These are phyloP conservation scores for Ganoderma lingzhi DNA, from an alignment of 1,284 basidiomycete genomes.

Conservation along the genomic window DNA sequence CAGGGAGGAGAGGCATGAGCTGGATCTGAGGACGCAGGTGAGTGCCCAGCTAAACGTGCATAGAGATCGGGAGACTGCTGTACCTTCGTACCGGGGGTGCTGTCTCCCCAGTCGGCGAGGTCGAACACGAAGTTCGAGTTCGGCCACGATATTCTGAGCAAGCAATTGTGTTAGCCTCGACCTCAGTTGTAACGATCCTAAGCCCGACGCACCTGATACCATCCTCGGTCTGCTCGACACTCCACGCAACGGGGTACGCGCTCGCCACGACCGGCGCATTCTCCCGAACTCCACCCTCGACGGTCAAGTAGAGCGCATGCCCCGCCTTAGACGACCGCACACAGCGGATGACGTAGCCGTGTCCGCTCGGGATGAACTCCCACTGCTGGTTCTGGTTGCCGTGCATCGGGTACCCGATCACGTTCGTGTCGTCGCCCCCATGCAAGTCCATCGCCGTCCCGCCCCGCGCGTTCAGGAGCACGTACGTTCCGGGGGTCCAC, in stretches of 20 bases:
- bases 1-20: slow-evolving; percentile 28
- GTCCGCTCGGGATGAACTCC: slow-evolving; percentile 50
- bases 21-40: slow-evolving; percentile 27
- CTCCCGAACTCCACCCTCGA: slow-evolving; percentile 46
- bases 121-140: slow-evolving; percentile 36
- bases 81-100: slow-evolving; percentile 35
- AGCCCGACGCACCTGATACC: slow-evolving; percentile 31
- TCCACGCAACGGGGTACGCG: slow-evolving; percentile 43
- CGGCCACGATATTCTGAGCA: slow-evolving; percentile 37
- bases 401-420: slow-evolving; percentile 58
- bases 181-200: neutral
- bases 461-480: slow-evolving; percentile 56
- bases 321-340: slow-evolving; percentile 32
- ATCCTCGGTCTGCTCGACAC: slow-evolving; percentile 34
- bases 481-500: slow-evolving; percentile 43
- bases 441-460: slow-evolving; percentile 63
- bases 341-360: slow-evolving; percentile 53
- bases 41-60: neutral
- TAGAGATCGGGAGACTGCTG: neutral
- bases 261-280: slow-evolving; percentile 40
- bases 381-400: slow-evolving; percentile 63
- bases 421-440: slow-evolving; percentile 53
- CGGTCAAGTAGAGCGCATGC: slow-evolving; percentile 50
- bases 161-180: neutral
- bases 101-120: slow-evolving; percentile 36